Base-by-base conservation (phyloP, 2,329 filamentous ascomycete species). In the Arthrocladium fulminans region DNA sequence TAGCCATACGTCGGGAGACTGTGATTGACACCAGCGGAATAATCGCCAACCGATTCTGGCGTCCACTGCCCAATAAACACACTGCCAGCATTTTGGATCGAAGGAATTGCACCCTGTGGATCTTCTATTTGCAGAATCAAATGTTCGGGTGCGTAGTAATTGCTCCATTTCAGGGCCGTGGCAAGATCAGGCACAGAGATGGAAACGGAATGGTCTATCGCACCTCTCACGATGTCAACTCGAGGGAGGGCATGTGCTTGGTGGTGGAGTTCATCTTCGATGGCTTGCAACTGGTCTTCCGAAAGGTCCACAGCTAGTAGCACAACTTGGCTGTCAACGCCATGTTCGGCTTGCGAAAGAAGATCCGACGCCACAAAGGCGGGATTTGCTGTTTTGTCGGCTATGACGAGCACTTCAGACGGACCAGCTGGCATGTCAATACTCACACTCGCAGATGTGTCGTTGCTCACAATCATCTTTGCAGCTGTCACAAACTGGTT, bases 341-440 rank as follows among this genome's bases (percentile, higher is more conserved):
- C 92, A 69, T 98, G 92, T 70, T 98, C 92, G 1, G 92, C 92
- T 70, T 98, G 92, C 35, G 86, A 94, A 43, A 98, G 76, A 17
- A 98, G 77, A 64, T 98, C 92, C 2, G 88, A 94, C 3, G 92
- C 92, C 43, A 98, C 90, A 63, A 97, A 98, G 0, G 87, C 88
- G 3, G 92, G 90, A 64, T 94, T 90, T 43, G 92, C 81, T 44
- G 83, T 76, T 65, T 82, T 80, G 69, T 98, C 92, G 24, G 92
- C 92, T 45, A 98, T 77, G 49, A 98, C 92, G n/a, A 98, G 78
- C 2, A 98, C 88, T 66, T 98, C 92, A 29, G 88, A 95, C 0
- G 92, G 92, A 0, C 92, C 92, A 29, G 92, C 92, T 9, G 92
- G 92, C 92, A 98, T 98, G 64, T 98, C 92, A 60, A 98, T 98